Conservation (phyloP, 805 yeast genomes). For the Pichia thaimueangensis region DNA sequence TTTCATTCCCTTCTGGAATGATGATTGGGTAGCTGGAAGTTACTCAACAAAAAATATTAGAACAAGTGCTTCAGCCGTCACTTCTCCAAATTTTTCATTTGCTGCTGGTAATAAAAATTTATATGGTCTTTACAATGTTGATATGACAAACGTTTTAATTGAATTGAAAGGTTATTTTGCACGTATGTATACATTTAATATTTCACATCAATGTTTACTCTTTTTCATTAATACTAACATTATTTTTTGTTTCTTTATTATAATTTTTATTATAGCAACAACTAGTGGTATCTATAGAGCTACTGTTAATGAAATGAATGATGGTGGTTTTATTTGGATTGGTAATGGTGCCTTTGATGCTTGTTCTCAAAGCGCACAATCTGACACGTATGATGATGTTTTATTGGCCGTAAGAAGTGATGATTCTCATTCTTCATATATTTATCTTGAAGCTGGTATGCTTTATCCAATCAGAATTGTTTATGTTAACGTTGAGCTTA, state of each 20-base stretch:
- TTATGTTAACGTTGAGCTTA: constrained; percentile 1
- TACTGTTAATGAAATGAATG: constrained; percentile 20
- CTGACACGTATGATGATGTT: background rate
- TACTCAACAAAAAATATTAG: background rate
- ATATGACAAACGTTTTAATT: constrained; percentile 5
- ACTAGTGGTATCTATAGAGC: constrained; percentile 25
- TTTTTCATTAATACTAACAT: constrained; percentile 24
- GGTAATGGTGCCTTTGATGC: constrained; percentile 31
- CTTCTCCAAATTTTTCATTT: constrained; percentile 7
- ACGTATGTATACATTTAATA: constrained; percentile 11
- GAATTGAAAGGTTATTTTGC: constrained; percentile 14
- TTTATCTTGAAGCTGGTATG: constrained; percentile 11
- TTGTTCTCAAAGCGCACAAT: constrained; percentile 15
- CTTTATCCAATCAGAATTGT: constrained; percentile 17
- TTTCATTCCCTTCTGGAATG: constrained; percentile 2
- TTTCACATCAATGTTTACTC: too few relatives aligned
- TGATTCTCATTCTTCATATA: constrained; percentile 5
- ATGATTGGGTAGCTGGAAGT: constrained; percentile 3
- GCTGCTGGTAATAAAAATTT: background rate
- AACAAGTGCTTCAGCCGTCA: constrained; percentile 4
- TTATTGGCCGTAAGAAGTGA: constrained; percentile 4
- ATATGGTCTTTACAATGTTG: constrained; percentile 5
- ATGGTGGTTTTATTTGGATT: constrained; percentile 25
- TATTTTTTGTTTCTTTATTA: constrained; percentile 6
- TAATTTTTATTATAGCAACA: constrained; percentile 15